Evolutionary conservation across 371 early-diverging fungal species (phyloP).

Genomic region (Choanephora cucurbitarum): DNA sequence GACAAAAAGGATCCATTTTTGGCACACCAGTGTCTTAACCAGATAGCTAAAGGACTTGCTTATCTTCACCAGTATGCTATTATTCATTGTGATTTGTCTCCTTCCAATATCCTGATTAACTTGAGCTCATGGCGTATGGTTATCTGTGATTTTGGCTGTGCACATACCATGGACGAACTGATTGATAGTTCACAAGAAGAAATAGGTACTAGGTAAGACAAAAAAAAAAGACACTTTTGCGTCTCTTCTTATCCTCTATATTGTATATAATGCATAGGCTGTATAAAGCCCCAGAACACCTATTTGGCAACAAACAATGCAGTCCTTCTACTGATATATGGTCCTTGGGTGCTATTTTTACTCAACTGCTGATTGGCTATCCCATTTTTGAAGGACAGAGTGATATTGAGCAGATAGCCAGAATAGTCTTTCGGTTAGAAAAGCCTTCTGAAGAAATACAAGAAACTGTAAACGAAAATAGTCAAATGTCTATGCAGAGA

Average conservation of each 20-base stretch:
- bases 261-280: constrained; percentile 17
- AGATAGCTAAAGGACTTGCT: constrained; percentile 59
- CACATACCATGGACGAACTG: constrained; percentile 27
- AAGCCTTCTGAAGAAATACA: constrained; percentile 28
- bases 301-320: constrained; percentile 40
- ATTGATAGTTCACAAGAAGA: constrained; percentile 20
- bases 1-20: constrained; percentile 2
- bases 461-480: constrained; percentile 18
- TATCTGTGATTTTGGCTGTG: constrained; percentile 86
- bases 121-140: constrained; percentile 51
- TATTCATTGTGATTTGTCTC: constrained; percentile 77
- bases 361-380: constrained; percentile 31
- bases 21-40: constrained; percentile 33
- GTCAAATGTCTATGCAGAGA: too few species aligned
- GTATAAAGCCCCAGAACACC: constrained; percentile 52
- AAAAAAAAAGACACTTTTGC: too few species aligned
- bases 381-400: constrained; percentile 41
- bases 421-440: constrained; percentile 36
- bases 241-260: neutral
- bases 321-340: constrained; percentile 47
- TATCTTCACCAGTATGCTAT: constrained; percentile 64
- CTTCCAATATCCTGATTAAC: constrained; percentile 69
- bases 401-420: constrained; percentile 49
- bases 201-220: constrained; percentile 42
- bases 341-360: constrained; percentile 44